Conservation (phyloP, 768 basidiomycete species). For the Lactarius vividus region DNA sequence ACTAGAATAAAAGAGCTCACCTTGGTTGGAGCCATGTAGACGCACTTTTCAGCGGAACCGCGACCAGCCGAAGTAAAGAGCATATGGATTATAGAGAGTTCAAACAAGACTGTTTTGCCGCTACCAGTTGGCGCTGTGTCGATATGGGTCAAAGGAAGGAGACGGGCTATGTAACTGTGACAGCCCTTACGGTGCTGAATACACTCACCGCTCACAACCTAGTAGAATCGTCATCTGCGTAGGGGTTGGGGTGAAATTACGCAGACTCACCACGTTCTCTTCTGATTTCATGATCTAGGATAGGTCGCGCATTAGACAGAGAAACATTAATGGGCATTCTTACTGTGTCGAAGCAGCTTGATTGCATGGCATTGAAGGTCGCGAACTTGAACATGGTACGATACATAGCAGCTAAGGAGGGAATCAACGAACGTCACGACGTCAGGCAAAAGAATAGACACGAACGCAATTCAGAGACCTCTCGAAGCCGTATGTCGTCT, state of each 20-base stretch:
- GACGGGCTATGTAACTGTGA: background rate
- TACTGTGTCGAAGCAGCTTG: conserved; percentile 75
- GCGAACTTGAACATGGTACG: conserved; percentile 82
- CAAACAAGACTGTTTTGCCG: conserved; percentile 95
- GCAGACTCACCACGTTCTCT: conserved; percentile 59
- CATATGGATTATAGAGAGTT: conserved; percentile 82
- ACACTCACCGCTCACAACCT: conserved; percentile 71
- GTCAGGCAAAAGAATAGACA: conserved; percentile 36
- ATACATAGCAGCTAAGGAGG: conserved; percentile 70
- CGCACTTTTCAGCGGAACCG: conserved; percentile 53
- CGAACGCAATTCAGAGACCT: conserved; percentile 66
- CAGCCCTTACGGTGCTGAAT: background rate
- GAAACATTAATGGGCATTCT: conserved; percentile 29
- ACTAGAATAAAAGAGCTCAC: conserved; percentile 36
- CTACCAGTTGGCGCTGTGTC: conserved; percentile 86
- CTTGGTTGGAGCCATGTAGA: conserved; percentile 95
- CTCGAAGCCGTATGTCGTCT: conserved; percentile 54
- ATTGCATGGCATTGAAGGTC: conserved; percentile 91
- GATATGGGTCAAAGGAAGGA: conserved; percentile 12
- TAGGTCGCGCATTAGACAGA: background rate
- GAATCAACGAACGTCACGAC: background rate
- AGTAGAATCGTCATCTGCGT: background rate
- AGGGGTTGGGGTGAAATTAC: conserved; percentile 1
- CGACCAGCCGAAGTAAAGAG: conserved; percentile 44
- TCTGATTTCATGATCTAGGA: conserved; percentile 54